These are phyloP conservation scores for Eucalyptus shirleyi DNA, from an alignment of 345 rosid genomes.

Conservation along the genomic window DNA sequence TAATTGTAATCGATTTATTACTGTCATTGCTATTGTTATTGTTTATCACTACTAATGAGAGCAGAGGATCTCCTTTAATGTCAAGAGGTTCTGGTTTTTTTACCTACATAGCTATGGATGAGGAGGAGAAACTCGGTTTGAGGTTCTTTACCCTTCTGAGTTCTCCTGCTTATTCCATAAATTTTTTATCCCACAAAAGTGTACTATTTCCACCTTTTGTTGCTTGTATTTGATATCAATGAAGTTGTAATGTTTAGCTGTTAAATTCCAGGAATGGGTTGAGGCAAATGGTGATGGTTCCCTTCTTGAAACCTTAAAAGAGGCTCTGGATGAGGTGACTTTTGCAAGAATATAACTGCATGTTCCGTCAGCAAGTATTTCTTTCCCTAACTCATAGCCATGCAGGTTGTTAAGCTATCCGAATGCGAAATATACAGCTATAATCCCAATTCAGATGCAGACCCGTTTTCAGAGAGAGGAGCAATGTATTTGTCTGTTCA, in stretches of 20 bases:
- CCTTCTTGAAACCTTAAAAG: conserved; percentile 58
- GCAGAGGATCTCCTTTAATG: neutral
- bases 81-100: neutral
- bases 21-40: neutral
- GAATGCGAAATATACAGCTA: conserved; percentile 93
- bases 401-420: conserved; percentile 77
- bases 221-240: neutral
- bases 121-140: neutral
- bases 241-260: neutral
- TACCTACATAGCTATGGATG: neutral
- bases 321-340: conserved; percentile 92
- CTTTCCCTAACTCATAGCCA: neutral
- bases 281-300: conserved; percentile 62
- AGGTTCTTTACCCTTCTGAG: neutral
- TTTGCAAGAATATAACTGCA: neutral
- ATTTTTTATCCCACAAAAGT: neutral
- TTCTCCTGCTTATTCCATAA: neutral
- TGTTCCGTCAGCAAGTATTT: neutral
- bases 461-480: conserved; percentile 77
- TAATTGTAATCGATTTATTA: neutral
- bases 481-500: conserved; percentile 34
- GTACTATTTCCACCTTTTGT: neutral
- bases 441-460: conserved; percentile 69
- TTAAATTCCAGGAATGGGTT: conserved; percentile 52
- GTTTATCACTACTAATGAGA: neutral